A percentile compares a stretch with the other conserved stretches of the same genome.
phyloP scores from a whole-genome alignment of 805 yeast species.

The Ogataea neopini region DNA sequence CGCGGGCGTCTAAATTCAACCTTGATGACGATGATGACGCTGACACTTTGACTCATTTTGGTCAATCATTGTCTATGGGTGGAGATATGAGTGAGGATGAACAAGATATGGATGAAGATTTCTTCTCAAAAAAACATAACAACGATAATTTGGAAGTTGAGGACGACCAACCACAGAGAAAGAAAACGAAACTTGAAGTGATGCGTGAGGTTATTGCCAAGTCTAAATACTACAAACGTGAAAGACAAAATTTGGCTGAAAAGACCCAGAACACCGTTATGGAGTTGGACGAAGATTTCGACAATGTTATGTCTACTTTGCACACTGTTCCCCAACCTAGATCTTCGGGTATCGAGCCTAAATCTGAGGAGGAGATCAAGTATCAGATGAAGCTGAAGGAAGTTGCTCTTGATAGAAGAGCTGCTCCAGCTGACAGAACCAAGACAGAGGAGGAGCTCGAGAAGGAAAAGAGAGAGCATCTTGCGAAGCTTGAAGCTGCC shows the following conservation, averaged over 20 bases:
- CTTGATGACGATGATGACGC: constrained; percentile 59
- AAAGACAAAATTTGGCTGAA: constrained; percentile 67
- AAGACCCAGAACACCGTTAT: constrained; percentile 58
- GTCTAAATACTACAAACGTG: constrained; percentile 73
- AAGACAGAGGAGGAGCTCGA: constrained; percentile 72
- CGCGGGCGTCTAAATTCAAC: constrained; percentile 65
- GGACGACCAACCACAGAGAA: constrained; percentile 44
- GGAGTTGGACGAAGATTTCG: constrained; percentile 73
- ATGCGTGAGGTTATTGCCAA: constrained; percentile 85
- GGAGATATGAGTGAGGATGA: constrained; percentile 42
- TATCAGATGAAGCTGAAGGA: constrained; percentile 70
- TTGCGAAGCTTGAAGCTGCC: constrained; percentile 64
- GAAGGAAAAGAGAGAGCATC: constrained; percentile 59
- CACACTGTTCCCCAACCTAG: constrained; percentile 30
- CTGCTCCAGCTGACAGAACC: constrained; percentile 80
- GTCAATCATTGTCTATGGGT: constrained; percentile 62
- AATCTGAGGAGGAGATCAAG: constrained; percentile 45
- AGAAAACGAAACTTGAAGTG: constrained; percentile 79
- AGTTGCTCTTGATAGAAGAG: constrained; percentile 67
- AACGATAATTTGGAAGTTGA: constrained; percentile 20
- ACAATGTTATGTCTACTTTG: constrained; percentile 54
- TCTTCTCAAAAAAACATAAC: constrained; percentile 37
- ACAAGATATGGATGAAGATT: constrained; percentile 32
- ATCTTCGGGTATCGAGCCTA: constrained; percentile 33
- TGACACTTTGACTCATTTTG: constrained; percentile 70